Conservation (phyloP, 2,329 filamentous ascomycete genomes). For the Diaporthe sp. region DNA sequence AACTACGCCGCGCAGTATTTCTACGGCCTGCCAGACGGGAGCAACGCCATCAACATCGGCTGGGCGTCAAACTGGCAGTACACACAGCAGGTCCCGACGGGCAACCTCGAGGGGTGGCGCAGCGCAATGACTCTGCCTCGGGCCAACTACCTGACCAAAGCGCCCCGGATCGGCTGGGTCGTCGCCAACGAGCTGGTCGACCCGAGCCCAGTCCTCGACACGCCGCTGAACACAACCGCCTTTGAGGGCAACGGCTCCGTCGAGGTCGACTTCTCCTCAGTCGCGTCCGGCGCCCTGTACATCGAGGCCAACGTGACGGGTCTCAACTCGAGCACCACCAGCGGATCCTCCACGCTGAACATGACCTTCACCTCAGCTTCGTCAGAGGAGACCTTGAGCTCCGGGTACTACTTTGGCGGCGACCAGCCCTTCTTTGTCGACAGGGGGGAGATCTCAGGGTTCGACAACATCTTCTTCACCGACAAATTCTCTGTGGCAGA, state of each 20-base stretch:
- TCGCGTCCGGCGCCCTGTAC: slow-evolving; percentile 66
- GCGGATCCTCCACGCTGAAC: slow-evolving; percentile 48
- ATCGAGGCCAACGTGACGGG: slow-evolving; percentile 68
- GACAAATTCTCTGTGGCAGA: slow-evolving; percentile 61
- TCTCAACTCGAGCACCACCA: slow-evolving; percentile 47
- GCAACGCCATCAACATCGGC: slow-evolving; percentile 62
- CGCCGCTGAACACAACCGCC: slow-evolving; percentile 58
- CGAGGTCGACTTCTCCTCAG: slow-evolving; percentile 63
- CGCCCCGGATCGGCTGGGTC: slow-evolving; percentile 64
- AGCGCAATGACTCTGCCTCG: slow-evolving; percentile 67
- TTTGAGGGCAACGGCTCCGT: slow-evolving; percentile 63
- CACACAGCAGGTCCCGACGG: slow-evolving; percentile 66
- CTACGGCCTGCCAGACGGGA: slow-evolving; percentile 56
- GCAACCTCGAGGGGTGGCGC: slow-evolving; percentile 65
- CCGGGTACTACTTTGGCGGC: slow-evolving; percentile 64
- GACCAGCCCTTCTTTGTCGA: slow-evolving; percentile 66
- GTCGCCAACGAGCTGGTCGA: slow-evolving; percentile 66
- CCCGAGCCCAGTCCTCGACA: slow-evolving; percentile 61
- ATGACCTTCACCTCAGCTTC: slow-evolving; percentile 56
- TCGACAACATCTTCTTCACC: slow-evolving; percentile 62
- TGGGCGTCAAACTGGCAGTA: slow-evolving; percentile 76
- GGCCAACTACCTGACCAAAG: slow-evolving; percentile 64
- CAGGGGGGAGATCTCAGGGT: slow-evolving; percentile 60
- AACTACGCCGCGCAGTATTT: slow-evolving; percentile 72
- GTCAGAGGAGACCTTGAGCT: slow-evolving; percentile 62